These are phyloP conservation scores for Closterium sp. DNA, from an alignment of 139 green algal genomes.

Conservation along the genomic window DNA sequence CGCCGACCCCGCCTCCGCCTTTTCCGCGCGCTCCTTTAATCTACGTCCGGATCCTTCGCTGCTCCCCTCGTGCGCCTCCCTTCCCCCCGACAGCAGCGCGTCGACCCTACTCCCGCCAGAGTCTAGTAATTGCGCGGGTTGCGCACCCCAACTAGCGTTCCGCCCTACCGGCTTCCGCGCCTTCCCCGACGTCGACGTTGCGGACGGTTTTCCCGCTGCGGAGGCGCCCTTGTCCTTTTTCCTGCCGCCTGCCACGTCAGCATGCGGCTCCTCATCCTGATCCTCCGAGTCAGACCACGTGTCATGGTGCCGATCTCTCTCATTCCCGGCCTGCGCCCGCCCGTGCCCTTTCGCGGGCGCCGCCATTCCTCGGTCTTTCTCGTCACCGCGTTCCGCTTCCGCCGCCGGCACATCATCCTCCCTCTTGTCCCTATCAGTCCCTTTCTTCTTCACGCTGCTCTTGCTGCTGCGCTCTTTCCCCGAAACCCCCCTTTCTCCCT, in stretches of 20 bases:
- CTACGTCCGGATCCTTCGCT: not conserved
- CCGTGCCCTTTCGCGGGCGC: not conserved
- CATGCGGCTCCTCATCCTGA: not conserved
- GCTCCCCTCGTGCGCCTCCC: not conserved
- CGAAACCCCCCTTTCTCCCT: not conserved
- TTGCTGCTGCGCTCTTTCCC: not conserved
- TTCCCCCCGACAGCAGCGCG: not conserved
- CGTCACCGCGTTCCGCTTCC: not conserved
- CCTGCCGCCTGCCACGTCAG: not conserved
- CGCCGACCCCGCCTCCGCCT: not conserved
- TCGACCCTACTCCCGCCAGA: not conserved
- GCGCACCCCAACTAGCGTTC: not conserved
- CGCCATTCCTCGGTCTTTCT: not conserved
- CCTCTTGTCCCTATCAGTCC: not conserved
- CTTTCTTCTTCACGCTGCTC: not conserved
- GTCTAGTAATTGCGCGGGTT: not conserved
- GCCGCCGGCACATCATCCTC: not conserved
- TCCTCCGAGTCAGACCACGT: not conserved
- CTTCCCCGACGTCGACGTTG: not conserved
- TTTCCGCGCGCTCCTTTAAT: not conserved
- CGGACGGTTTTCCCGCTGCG: not conserved
- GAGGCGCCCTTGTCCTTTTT: not conserved
- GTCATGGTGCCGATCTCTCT: not conserved
- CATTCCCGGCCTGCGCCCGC: not conserved
- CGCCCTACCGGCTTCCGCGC: not conserved